These are phyloP conservation scores for Caryopteris hybrid DNA, from an alignment of 305 asterid genomes.

Conservation along the genomic window DNA sequence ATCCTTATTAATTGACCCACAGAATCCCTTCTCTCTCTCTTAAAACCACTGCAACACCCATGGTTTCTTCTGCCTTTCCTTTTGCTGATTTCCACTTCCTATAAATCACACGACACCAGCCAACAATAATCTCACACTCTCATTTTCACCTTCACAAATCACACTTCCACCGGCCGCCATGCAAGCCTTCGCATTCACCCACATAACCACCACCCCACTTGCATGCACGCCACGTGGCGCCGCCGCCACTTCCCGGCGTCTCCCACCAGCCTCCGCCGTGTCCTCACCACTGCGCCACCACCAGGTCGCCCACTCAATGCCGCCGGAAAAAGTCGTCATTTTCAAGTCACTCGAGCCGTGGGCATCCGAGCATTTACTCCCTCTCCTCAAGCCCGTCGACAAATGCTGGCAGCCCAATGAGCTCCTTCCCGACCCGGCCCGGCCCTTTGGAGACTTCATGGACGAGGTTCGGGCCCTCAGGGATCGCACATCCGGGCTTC, in stretches of 20 bases:
- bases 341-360: too few species aligned
- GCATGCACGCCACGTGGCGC: not conserved
- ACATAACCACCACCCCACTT: not conserved
- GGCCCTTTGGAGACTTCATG: too few species aligned
- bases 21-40: not conserved
- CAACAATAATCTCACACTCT: too few species aligned
- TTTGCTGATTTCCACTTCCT: not conserved
- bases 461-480: too few species aligned
- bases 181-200: not conserved
- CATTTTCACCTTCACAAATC: not conserved
- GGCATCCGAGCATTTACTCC: too few species aligned
- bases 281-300: not conserved
- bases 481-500: too few species aligned
- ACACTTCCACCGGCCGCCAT: not conserved
- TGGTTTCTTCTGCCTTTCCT: not conserved
- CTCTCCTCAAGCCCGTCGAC: too few species aligned
- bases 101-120: not conserved
- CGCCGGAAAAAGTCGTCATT: too few species aligned
- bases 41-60: slow-evolving; percentile 1
- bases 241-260: not conserved
- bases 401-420: too few species aligned
- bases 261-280: not conserved
- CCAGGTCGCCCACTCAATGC: too few species aligned
- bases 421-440: too few species aligned
- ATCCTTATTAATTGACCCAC: not conserved